Conservation (phyloP, 192 early-diverging fungal genomes). For the Linnemannia schmuckeri region DNA sequence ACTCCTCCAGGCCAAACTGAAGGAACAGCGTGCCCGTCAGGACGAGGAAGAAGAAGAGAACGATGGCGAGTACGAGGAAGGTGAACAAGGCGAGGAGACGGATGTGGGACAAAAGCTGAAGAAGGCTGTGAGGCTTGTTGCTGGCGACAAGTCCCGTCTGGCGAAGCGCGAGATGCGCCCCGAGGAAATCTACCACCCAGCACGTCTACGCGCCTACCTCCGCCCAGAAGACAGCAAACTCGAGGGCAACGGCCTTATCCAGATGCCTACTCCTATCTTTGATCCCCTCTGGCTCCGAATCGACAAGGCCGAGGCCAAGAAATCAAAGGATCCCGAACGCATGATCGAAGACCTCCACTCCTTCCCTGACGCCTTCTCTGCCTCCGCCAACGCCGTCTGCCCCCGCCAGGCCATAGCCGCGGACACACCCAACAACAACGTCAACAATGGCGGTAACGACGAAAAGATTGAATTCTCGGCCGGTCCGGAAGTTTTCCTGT, state of each 20-base stretch:
- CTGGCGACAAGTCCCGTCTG: neutral
- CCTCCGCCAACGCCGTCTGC: constrained; percentile 20
- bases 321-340: constrained; percentile 9
- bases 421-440: neutral
- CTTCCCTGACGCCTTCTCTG: constrained; percentile 33
- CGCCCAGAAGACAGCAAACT: constrained; percentile 20
- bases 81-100: neutral
- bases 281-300: constrained; percentile 56
- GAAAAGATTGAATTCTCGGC: constrained; percentile 26
- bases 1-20: constrained; percentile 13
- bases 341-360: constrained; percentile 30
- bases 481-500: constrained; percentile 44
- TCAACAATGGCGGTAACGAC: neutral
- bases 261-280: constrained; percentile 49
- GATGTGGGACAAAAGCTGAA: neutral
- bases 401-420: neutral
- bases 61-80: neutral
- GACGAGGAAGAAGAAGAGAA: constrained; percentile 2
- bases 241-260: constrained; percentile 39
- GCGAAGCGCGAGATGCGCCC: constrained; percentile 44
- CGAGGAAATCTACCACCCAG: constrained; percentile 54
- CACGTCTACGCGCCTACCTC: constrained; percentile 38
- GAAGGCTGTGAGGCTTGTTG: neutral
- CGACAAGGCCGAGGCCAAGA: constrained; percentile 20
- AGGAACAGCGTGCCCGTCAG: neutral